Percentiles rank a stretch among this genome's conserved stretches.
phyloP scores from a whole-genome alignment of 2,329 filamentous ascomycete genomes.

The Beauveria sp. region DNA sequence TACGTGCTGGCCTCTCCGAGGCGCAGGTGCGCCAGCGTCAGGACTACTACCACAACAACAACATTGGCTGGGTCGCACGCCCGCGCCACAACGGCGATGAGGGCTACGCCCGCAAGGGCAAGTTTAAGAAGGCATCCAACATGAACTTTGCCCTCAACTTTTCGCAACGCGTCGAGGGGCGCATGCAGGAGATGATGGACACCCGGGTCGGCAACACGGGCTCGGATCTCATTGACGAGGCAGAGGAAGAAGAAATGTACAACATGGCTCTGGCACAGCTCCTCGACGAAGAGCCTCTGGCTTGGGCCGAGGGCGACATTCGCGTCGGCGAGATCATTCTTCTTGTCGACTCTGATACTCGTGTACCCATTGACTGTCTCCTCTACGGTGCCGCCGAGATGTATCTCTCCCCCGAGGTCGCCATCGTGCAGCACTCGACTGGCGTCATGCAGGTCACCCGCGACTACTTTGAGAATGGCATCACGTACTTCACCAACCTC shows the following conservation, averaged over 20 bases:
- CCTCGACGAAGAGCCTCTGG: slow-evolving; percentile 35
- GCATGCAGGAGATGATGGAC: slow-evolving; percentile 33
- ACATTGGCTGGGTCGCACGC: slow-evolving; percentile 42
- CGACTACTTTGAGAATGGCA: slow-evolving; percentile 64
- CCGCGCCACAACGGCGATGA: slow-evolving; percentile 38
- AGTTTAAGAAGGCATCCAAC: slow-evolving; percentile 69
- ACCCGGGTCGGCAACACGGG: slow-evolving; percentile 13
- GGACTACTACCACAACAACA: slow-evolving; percentile 43
- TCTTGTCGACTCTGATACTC: slow-evolving; percentile 61
- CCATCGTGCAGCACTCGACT: slow-evolving; percentile 64
- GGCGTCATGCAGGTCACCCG: slow-evolving; percentile 70
- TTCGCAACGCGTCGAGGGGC: slow-evolving; percentile 54
- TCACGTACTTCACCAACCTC: slow-evolving; percentile 73
- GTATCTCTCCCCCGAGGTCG: slow-evolving; percentile 61
- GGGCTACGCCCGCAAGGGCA: slow-evolving; percentile 48
- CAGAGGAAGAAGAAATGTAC: slow-evolving; percentile 39
- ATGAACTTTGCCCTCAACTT: slow-evolving; percentile 65
- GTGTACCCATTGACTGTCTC: slow-evolving; percentile 60
- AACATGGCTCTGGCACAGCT: slow-evolving; percentile 40
- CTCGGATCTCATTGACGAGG: slow-evolving; percentile 18
- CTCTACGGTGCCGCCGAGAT: slow-evolving; percentile 65
- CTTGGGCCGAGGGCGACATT: slow-evolving; percentile 54
- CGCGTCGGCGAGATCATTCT: slow-evolving; percentile 58
- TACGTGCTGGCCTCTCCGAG: slow-evolving; percentile 42
- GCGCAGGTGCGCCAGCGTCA: slow-evolving; percentile 32